These are phyloP conservation scores for Aspergillus ustus DNA, from an alignment of 2,329 filamentous ascomycete genomes.

Conservation along the genomic window DNA sequence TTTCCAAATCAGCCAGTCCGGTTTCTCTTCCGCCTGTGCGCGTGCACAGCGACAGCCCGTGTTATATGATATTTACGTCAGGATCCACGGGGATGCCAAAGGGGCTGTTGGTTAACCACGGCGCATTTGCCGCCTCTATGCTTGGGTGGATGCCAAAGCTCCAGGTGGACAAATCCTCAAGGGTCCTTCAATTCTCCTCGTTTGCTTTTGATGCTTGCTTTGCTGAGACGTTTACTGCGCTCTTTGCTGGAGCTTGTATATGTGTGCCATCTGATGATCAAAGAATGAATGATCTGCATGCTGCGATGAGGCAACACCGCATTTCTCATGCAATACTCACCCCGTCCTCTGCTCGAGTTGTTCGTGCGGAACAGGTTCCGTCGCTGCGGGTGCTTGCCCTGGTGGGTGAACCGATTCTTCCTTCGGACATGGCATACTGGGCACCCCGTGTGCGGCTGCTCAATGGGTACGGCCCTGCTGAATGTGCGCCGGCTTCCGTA, in stretches of 20 bases:
- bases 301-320: slow-evolving; percentile 40
- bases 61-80: slow-evolving; percentile 10
- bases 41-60: too few relatives aligned
- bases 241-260: slow-evolving; percentile 24
- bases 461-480: slow-evolving; percentile 6
- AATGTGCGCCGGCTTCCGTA: too few relatives aligned
- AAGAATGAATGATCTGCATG: slow-evolving; percentile 42
- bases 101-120: slow-evolving; percentile 2
- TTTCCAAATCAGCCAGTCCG: too few relatives aligned
- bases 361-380: neutral
- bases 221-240: slow-evolving; percentile 26
- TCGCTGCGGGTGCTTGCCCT: neutral
- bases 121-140: slow-evolving; percentile 52
- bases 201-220: slow-evolving; percentile 45
- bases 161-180: slow-evolving; percentile 45
- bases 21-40: too few relatives aligned
- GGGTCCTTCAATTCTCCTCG: slow-evolving; percentile 40
- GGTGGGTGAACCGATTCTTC: slow-evolving; percentile 12
- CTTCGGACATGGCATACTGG: slow-evolving; percentile 3
- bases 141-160: slow-evolving; percentile 39
- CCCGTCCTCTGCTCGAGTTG: slow-evolving; percentile 7
- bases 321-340: slow-evolving; percentile 14
- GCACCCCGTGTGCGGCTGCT: neutral
- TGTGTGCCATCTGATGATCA: slow-evolving; percentile 56
- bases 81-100: slow-evolving; percentile 11